Evolutionary conservation across 1,284 basidiomycete species (phyloP).

Genomic region (Naganishia albida): DNA sequence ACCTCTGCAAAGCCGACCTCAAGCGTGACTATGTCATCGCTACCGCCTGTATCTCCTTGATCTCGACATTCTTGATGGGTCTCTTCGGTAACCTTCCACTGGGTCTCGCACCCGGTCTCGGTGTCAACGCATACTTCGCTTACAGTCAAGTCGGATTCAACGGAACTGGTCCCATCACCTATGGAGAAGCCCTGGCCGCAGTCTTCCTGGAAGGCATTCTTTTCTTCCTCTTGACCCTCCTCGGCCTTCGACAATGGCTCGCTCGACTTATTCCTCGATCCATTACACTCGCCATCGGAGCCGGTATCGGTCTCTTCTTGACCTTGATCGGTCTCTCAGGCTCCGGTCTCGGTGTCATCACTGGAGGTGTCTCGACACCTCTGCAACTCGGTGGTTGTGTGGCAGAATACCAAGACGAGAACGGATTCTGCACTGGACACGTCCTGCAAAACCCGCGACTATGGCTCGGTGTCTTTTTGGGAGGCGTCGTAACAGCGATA

Average conservation of each 20-base stretch:
- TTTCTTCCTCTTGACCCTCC: conserved; percentile 76
- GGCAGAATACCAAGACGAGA: conserved; percentile 47
- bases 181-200: conserved; percentile 79
- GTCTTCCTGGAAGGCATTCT: conserved; percentile 87
- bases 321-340: conserved; percentile 59
- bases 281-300: conserved; percentile 77
- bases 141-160: conserved; percentile 85
- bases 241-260: conserved; percentile 87
- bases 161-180: conserved; percentile 67
- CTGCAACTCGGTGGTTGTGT: conserved; percentile 81
- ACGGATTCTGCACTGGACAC: conserved; percentile 65
- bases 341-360: conserved; percentile 73
- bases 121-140: conserved; percentile 85
- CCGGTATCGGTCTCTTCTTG: conserved; percentile 79
- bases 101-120: conserved; percentile 68
- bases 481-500: conserved; percentile 77
- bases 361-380: conserved; percentile 70
- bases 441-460: conserved; percentile 73
- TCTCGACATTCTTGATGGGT: conserved; percentile 79
- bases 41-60: conserved; percentile 74
- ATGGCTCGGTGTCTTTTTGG: conserved; percentile 86
- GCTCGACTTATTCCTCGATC: conserved; percentile 85
- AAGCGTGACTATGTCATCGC: conserved; percentile 62
- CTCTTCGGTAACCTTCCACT: conserved; percentile 80
- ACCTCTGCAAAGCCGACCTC: conserved; percentile 66